These are phyloP conservation scores for Globisporangium viniferum DNA, from an alignment of 352 stramenopile genomes.

Conservation along the genomic window DNA sequence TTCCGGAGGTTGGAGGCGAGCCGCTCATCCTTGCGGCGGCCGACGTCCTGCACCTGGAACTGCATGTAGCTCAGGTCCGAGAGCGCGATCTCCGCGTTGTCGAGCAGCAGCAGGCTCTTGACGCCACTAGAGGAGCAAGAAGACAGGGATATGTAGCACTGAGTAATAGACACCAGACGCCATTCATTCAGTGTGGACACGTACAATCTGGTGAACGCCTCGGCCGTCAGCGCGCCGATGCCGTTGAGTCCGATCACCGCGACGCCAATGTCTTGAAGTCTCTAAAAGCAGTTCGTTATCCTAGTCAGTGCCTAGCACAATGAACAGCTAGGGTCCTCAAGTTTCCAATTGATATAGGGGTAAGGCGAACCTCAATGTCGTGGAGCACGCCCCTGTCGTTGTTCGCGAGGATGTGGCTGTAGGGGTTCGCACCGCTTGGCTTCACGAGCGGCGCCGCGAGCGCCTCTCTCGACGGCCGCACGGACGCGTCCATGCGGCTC, in stretches of 20 bases:
- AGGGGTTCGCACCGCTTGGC: conserved; percentile 22
- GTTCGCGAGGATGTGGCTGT: conserved; percentile 41
- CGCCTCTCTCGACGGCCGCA: conserved; percentile 8
- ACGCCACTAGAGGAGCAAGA: conserved; percentile 26
- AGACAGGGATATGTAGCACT: background rate
- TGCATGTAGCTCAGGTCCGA: conserved; percentile 38
- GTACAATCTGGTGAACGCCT: conserved; percentile 45
- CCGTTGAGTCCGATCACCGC: conserved; percentile 44
- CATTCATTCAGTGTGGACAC: background rate
- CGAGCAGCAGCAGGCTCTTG: conserved; percentile 30
- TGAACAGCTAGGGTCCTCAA: background rate
- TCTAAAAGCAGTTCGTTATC: conserved; percentile 11
- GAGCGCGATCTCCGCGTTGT: conserved; percentile 21
- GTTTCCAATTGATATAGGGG: too few relatives aligned
- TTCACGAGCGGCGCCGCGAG: conserved; percentile 11
- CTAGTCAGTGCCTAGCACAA: background rate
- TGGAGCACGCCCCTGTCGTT: conserved; percentile 43
- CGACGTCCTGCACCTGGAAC: conserved; percentile 31
- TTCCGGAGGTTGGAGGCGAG: conserved; percentile 20
- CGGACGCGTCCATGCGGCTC: conserved; percentile 12
- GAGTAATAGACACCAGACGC: background rate
- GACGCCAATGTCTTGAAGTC: conserved; percentile 29
- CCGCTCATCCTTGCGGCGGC: conserved; percentile 27
- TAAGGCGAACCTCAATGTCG: conserved; percentile 29
- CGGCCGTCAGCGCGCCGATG: conserved; percentile 34